These are phyloP conservation scores for Speleostelium caveatum DNA, from an alignment of 78 protist genomes.

Conservation along the genomic window DNA sequence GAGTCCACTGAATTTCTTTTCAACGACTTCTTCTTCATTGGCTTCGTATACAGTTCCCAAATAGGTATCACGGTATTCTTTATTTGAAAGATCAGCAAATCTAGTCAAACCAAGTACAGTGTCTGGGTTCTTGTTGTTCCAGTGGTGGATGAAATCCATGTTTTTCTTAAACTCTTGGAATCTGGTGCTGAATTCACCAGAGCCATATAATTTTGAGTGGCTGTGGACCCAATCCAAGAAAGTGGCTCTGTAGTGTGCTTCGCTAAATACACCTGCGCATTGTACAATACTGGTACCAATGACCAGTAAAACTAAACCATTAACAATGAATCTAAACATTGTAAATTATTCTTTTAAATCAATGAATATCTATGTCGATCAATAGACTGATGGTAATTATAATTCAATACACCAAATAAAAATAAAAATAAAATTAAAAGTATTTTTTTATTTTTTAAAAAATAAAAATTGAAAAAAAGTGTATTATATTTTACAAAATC, in stretches of 20 bases:
- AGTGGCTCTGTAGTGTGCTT: not conserved
- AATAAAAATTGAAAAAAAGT: no score
- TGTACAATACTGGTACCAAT: no score
- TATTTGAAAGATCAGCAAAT: slow-evolving; percentile 42
- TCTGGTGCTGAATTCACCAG: slow-evolving; percentile 1
- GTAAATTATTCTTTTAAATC: no score
- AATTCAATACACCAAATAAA: no score
- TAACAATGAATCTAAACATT: no score
- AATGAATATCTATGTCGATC: no score
- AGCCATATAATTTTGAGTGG: not conserved
- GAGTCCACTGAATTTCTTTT: not conserved
- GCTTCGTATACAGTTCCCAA: slow-evolving; percentile 7
- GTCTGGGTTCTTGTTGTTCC: slow-evolving; percentile 7
- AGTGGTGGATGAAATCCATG: slow-evolving; percentile 30
- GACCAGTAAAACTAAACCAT: no score
- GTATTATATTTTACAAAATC: no score
- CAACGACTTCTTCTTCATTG: not conserved
- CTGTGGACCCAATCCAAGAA: slow-evolving; percentile 7
- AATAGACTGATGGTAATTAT: no score
- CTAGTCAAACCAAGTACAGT: slow-evolving; percentile 21
- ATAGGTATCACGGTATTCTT: slow-evolving; percentile 11
- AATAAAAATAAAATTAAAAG: no score
- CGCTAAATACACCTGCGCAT: not conserved
- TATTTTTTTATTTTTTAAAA: no score
- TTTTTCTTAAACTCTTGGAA: slow-evolving; percentile 30